These are phyloP conservation scores for Misopates orontium DNA, from an alignment of 257 asterid genomes.

Conservation along the genomic window DNA sequence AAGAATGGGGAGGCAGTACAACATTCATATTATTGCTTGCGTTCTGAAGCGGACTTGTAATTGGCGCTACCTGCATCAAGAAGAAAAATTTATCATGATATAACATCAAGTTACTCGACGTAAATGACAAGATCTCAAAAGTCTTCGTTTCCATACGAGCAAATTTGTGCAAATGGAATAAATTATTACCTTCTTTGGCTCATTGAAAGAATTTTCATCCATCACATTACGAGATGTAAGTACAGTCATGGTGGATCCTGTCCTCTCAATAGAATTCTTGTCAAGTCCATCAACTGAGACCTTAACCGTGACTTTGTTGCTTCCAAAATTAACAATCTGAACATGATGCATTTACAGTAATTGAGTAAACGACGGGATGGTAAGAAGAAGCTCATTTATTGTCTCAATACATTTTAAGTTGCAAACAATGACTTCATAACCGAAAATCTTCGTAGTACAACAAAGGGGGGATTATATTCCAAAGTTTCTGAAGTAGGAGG, in stretches of 20 bases:
- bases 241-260: constrained; percentile 53
- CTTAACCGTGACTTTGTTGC: constrained; percentile 42
- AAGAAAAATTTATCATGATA: too few relatives aligned
- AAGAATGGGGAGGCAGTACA: constrained; percentile 53
- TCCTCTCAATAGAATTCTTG: constrained; percentile 37
- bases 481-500: too few relatives aligned
- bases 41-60: constrained; percentile 31
- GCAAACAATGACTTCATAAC: too few relatives aligned
- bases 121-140: too few relatives aligned
- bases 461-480: too few relatives aligned
- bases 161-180: too few relatives aligned
- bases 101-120: too few relatives aligned
- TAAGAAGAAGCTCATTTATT: too few relatives aligned
- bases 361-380: too few relatives aligned
- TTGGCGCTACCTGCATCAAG: constrained; percentile 64
- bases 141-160: too few relatives aligned
- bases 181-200: constrained; percentile 58
- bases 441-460: too few relatives aligned
- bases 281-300: constrained; percentile 50
- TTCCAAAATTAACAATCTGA: constrained; percentile 73
- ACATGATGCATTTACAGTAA: constrained; percentile 2
- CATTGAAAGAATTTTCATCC: constrained; percentile 81
- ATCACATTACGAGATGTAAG: constrained; percentile 55
- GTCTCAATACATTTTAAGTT: too few relatives aligned
- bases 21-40: constrained; percentile 57